Evolutionary conservation across 495 filamentous ascomycete species (phyloP).

Genomic region (Mytilinidion resinicola): DNA sequence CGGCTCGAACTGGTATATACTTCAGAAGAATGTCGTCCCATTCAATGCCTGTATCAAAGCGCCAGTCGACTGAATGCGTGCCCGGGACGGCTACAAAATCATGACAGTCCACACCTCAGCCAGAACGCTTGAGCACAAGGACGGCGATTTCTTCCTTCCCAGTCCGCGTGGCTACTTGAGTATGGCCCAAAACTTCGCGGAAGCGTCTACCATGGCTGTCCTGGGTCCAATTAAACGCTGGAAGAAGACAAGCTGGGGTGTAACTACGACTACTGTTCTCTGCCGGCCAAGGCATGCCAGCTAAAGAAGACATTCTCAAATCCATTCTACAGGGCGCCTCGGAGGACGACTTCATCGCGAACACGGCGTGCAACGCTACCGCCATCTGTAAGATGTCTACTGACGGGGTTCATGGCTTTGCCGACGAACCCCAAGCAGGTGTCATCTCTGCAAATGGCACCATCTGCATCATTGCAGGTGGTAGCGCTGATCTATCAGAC

Average conservation of each 20-base stretch:
- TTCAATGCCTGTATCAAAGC: no score
- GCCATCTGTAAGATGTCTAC: not conserved
- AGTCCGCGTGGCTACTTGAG: not conserved
- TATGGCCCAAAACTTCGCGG: not conserved
- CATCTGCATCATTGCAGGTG: not conserved
- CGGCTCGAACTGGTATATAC: no score
- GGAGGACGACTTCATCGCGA: not conserved
- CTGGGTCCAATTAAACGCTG: no score
- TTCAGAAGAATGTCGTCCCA: no score
- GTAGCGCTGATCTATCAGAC: not conserved
- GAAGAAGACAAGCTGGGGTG: no score
- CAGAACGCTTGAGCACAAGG: not conserved
- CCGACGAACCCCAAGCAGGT: not conserved
- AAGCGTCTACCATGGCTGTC: no score
- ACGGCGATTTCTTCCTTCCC: not conserved
- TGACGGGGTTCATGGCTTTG: not conserved
- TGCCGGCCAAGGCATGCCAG: not conserved
- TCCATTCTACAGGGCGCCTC: not conserved
- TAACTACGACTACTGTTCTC: no score
- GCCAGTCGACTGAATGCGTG: no score
- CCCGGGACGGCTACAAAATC: not conserved
- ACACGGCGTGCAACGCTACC: not conserved
- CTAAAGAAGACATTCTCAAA: not conserved
- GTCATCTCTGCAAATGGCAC: not conserved
- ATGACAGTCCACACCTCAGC: not conserved